Evolutionary conservation across 805 yeast species (phyloP).

Genomic region (Saccharomycopsis fibuligera): DNA sequence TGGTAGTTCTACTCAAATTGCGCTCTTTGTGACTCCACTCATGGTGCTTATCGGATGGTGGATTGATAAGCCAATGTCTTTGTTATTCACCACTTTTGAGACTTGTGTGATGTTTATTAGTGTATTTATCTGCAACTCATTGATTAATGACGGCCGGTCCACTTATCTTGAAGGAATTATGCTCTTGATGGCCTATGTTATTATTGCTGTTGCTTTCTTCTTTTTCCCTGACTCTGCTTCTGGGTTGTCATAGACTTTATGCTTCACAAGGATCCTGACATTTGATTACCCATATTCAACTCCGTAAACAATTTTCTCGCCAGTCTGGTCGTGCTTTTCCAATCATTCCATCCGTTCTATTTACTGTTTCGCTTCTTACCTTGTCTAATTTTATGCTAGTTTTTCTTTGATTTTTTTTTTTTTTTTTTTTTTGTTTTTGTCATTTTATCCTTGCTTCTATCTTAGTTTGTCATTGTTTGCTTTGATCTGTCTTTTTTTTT

Average conservation of each 20-base stretch:
- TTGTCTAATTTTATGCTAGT: too few species aligned
- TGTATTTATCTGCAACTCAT: conserved; percentile 78
- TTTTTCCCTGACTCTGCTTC: conserved; percentile 59
- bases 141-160: conserved; percentile 87
- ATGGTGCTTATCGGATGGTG: conserved; percentile 90
- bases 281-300: too few species aligned
- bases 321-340: too few species aligned
- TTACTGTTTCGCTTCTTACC: too few species aligned
- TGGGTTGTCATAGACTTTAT: neutral
- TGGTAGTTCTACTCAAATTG: conserved; percentile 92
- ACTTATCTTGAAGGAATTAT: conserved; percentile 96
- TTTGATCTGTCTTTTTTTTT: neutral
- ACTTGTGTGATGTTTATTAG: conserved; percentile 86
- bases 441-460: neutral
- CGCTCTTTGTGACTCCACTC: conserved; percentile 91
- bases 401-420: too few species aligned
- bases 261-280: neutral
- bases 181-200: conserved; percentile 77
- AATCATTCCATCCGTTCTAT: too few species aligned
- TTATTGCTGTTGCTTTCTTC: conserved; percentile 85
- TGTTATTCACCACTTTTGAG: conserved; percentile 88
- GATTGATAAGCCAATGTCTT: conserved; percentile 84
- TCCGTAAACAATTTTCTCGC: too few species aligned
- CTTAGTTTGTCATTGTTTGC: neutral
- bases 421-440: too few species aligned